Percentiles rank a stretch among this genome's conserved stretches.
These are phyloP conservation scores for Leccinum aurantiacum DNA, from an alignment of 768 basidiomycete species.

Conservation along the genomic window DNA sequence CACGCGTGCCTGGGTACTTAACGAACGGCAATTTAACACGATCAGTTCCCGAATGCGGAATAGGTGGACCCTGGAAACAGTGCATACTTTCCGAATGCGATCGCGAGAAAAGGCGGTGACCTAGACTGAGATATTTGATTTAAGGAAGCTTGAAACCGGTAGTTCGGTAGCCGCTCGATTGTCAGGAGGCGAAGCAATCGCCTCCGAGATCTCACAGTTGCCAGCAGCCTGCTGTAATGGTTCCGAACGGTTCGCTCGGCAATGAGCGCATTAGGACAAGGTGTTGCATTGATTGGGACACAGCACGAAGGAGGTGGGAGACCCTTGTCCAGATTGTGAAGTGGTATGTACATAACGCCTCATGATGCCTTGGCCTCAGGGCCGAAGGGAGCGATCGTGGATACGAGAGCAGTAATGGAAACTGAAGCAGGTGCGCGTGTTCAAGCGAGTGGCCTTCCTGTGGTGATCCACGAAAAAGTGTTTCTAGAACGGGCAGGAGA, in stretches of 20 bases:
- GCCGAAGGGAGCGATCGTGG: constrained; percentile 4
- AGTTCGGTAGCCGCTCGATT: constrained; percentile 33
- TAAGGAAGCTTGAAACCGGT: constrained; percentile 30
- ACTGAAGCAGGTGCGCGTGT: constrained; percentile 1
- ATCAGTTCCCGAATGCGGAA: constrained; percentile 26
- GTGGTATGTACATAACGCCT: constrained; percentile 12
- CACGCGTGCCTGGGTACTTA: constrained; percentile 22
- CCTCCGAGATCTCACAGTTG: constrained; percentile 34
- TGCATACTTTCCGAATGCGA: constrained; percentile 20
- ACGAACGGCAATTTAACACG: constrained; percentile 27
- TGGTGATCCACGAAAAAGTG: constrained; percentile 25
- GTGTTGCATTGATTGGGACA: constrained; percentile 19
- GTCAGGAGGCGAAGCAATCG: constrained; percentile 34
- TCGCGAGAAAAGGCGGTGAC: constrained; percentile 27
- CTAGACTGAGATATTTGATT: constrained; percentile 31
- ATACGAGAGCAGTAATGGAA: constrained; percentile 8
- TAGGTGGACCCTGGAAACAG: constrained; percentile 36
- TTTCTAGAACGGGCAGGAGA: constrained; percentile 7
- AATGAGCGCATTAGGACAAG: constrained; percentile 25
- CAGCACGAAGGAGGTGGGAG: constrained; percentile 15
- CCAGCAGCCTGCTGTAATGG: constrained; percentile 33
- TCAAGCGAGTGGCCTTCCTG: constrained; percentile 18
- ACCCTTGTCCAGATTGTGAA: constrained; percentile 13
- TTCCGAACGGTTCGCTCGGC: constrained; percentile 30
- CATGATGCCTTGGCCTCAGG: constrained; percentile 17